phyloP scores from a whole-genome alignment of 495 filamentous ascomycete genomes.

The Aeminium ludgeri region DNA sequence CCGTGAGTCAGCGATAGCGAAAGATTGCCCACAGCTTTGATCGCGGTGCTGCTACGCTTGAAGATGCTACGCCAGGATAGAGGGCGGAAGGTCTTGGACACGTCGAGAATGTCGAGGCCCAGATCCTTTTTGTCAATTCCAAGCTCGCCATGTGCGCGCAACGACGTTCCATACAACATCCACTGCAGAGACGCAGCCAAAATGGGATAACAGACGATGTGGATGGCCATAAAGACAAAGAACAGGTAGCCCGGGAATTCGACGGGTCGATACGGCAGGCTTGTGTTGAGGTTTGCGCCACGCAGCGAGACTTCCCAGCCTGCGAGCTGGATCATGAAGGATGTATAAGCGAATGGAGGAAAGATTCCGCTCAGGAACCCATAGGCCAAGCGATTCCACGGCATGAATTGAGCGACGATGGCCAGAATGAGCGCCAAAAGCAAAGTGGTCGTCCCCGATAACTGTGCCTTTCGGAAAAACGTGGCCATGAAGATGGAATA shows the following conservation, averaged over 20 bases:
- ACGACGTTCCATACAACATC: conserved; percentile 54
- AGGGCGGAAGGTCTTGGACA: conserved; percentile 30
- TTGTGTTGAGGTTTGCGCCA: conserved; percentile 16
- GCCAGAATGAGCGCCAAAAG: conserved; percentile 28
- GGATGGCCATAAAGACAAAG: conserved; percentile 36
- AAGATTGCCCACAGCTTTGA: conserved; percentile 58
- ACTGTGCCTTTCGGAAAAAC: conserved; percentile 31
- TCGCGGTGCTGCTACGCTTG: conserved; percentile 22
- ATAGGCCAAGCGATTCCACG: conserved; percentile 16
- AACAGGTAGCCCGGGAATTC: conserved; percentile 12
- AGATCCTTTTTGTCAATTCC: conserved; percentile 18
- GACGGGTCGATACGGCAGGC: conserved; percentile 14
- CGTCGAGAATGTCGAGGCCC: conserved; percentile 30
- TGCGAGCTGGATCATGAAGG: conserved; percentile 25
- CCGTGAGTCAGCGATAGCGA: conserved; percentile 48
- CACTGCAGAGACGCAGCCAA: conserved; percentile 56
- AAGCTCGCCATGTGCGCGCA: conserved; percentile 33
- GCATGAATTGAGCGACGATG: conserved; percentile 26
- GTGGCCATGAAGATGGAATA: conserved; percentile 28
- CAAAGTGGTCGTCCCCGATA: conserved; percentile 29
- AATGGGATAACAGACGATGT: conserved; percentile 58
- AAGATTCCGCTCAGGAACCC: conserved; percentile 22
- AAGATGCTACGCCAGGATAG: neutral
- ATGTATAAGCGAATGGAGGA: conserved; percentile 24
- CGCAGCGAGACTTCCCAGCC: conserved; percentile 16